Evolutionary conservation across 2,329 filamentous ascomycete genomes (phyloP).

Genomic region (Trichoderma guizhouense): DNA sequence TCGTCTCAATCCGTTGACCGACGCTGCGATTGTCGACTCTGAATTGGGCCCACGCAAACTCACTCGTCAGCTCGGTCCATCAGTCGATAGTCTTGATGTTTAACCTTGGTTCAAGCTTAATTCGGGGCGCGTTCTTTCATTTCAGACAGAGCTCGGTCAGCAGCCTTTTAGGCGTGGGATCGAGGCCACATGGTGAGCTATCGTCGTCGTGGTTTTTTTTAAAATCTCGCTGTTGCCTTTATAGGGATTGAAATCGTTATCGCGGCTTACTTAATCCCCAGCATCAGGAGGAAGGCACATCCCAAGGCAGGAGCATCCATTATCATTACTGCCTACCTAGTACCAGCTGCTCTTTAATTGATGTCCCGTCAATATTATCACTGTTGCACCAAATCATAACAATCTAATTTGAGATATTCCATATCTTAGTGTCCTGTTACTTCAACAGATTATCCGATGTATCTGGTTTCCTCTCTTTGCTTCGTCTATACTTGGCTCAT

Average conservation of each 20-base stretch:
- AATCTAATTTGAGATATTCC: no score
- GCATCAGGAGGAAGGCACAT: not conserved
- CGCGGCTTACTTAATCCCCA: not conserved
- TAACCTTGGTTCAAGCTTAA: not conserved
- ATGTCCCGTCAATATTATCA: no score
- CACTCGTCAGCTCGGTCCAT: not conserved
- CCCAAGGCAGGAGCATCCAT: not conserved
- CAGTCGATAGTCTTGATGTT: not conserved
- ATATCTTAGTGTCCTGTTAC: no score
- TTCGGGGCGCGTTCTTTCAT: not conserved
- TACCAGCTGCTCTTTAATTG: not conserved
- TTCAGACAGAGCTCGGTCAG: not conserved
- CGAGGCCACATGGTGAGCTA: not conserved
- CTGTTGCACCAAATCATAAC: no score
- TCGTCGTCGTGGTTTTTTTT: not conserved
- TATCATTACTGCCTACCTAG: not conserved
- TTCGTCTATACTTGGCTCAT: not conserved
- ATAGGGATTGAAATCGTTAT: not conserved
- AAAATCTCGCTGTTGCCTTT: not conserved
- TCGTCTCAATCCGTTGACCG: conserved; percentile 7
- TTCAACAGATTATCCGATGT: no score
- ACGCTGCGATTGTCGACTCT: not conserved
- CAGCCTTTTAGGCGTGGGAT: not conserved
- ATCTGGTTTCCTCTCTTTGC: no score
- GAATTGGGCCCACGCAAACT: not conserved